These are phyloP conservation scores for Cardamine chenopodiifolia DNA, from an alignment of 345 rosid species.

Conservation along the genomic window DNA sequence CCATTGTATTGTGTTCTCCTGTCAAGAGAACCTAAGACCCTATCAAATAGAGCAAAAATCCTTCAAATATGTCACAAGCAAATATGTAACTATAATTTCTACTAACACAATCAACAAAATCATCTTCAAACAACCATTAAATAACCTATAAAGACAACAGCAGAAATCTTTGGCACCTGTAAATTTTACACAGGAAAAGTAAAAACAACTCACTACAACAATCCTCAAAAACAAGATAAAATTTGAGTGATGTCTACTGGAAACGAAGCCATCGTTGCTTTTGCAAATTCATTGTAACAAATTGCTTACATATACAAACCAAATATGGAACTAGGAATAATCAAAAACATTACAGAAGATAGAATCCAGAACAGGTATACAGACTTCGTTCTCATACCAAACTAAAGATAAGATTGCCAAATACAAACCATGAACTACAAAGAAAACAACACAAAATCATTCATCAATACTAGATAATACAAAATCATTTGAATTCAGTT, in stretches of 20 bases:
- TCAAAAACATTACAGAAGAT: not conserved
- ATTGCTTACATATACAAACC: not conserved
- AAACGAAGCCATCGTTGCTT: not conserved
- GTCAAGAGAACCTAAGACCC: constrained; percentile 8
- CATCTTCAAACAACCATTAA: not conserved
- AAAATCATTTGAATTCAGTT: no score
- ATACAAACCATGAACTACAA: not conserved
- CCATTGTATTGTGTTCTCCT: constrained; percentile 20
- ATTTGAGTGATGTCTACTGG: not conserved
- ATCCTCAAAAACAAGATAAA: not conserved
- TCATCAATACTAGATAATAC: not conserved
- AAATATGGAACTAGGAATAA: not conserved
- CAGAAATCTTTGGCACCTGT: constrained; percentile 4
- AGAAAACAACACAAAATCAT: not conserved
- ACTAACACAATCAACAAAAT: not conserved
- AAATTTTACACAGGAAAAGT: not conserved
- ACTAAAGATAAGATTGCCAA: not conserved
- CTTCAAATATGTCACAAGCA: constrained; percentile 7
- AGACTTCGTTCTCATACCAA: not conserved
- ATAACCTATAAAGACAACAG: not conserved
- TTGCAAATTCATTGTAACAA: not conserved
- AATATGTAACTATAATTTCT: not conserved
- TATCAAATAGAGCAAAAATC: constrained; percentile 21
- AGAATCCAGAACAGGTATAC: not conserved
- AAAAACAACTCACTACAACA: not conserved